Evolutionary conservation across 306 rosid species (phyloP), one percentile per base, ranked within the genome.

Genomic region (Gleditsia sinensis): DNA sequence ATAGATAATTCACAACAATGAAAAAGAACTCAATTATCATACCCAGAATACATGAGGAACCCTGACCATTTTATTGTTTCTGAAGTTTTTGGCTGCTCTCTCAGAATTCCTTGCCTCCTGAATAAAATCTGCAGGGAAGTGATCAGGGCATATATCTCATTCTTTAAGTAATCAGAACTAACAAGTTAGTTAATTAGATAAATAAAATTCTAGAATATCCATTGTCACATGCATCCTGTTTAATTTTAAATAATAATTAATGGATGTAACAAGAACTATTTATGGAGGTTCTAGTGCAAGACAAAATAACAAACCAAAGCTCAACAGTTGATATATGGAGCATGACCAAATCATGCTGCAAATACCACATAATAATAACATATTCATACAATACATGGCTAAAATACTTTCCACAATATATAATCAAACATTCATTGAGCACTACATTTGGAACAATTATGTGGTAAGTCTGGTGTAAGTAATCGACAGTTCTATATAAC

Each of bases 1-100:
- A 65, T 19, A 60, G 45, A 64, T 24, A 70, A 46, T 62, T 27
- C 32, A 60, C 30, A 42, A 68, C 20, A 65, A 51, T 25, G 24
- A 43, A 78, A 71, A 54, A 51, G 9, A 72, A 30, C 75, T 64
- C 53, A 16, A 37, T 45, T 37, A 60, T 67, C 89, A 78, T 91
- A 93, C 98, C 98, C 96, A 91, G 82, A 83, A 94, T 71, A 94
- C 81, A 77, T 20, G 83, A 81, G 98, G 98, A 86, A 91, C 78
- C 82, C 60, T 79, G 88, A 91, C 80, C 71, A 83, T 43, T 76
- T 86, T 83, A 76, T 88, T 89, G 82, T 85, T 83, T 86, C 73
- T 81, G 59, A 94, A 89, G 78, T 77, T 85, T 71, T 69, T 80
- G 58, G 94, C 85, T 63, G 96, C 86, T 82, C 79, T 91, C 92